phyloP scores from a whole-genome alignment of 1,284 basidiomycete species.

The Ganoderma resinaceum region DNA sequence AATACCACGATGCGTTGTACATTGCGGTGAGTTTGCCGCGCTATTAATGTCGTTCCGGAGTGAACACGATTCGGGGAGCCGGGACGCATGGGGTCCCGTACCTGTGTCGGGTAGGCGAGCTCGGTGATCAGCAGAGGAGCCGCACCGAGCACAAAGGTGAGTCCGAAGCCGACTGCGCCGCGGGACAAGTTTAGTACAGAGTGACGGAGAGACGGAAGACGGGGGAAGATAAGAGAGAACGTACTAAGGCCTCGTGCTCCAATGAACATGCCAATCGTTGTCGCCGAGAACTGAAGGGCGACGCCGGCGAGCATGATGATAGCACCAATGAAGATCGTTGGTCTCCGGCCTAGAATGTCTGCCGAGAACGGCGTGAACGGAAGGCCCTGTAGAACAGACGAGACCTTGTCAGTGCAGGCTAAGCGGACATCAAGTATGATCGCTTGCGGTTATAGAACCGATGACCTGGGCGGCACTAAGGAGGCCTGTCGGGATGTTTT shows the following conservation, averaged over 20 bases:
- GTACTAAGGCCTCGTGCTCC: conserved; percentile 62
- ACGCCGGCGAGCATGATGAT: conserved; percentile 67
- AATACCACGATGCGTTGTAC: conserved; percentile 71
- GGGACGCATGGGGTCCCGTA: conserved; percentile 35
- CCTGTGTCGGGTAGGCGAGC: conserved; percentile 76
- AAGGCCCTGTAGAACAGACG: conserved; percentile 47
- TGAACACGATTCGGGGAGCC: background rate
- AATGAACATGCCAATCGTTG: conserved; percentile 60
- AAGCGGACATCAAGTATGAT: background rate
- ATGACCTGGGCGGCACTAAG: conserved; percentile 70
- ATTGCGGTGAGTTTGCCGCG: conserved; percentile 66
- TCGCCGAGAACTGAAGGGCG: conserved; percentile 58
- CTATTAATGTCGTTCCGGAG: conserved; percentile 36
- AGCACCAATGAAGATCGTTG: conserved; percentile 63
- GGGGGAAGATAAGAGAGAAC: conserved; percentile 32
- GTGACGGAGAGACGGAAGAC: background rate
- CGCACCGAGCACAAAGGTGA: conserved; percentile 66
- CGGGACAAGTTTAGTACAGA: conserved; percentile 15
- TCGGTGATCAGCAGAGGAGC: conserved; percentile 73
- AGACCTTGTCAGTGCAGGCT: conserved; percentile 9
- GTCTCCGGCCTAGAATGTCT: conserved; percentile 62
- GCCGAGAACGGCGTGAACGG: conserved; percentile 67
- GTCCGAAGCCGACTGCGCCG: conserved; percentile 65
- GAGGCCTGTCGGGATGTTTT: conserved; percentile 48
- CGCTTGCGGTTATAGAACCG: conserved; percentile 59